phyloP scores from a whole-genome alignment of 805 yeast species.

The Zygosaccharomyces kombuchaensis region DNA sequence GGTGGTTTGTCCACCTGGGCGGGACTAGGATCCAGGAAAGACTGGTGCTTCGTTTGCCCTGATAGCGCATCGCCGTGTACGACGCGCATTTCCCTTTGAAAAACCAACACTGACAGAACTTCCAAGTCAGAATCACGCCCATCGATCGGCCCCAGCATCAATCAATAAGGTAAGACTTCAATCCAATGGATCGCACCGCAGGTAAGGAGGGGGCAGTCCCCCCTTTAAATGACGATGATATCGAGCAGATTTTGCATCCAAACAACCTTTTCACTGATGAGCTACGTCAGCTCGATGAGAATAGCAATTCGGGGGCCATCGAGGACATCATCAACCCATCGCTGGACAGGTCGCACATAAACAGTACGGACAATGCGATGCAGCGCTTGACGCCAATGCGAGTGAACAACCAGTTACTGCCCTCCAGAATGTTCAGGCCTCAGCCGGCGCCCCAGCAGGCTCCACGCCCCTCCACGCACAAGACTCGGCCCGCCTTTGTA shows the following conservation, averaged over 20 bases:
- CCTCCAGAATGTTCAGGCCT: constrained; percentile 12
- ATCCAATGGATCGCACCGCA: background rate
- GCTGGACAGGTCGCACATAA: constrained; percentile 12
- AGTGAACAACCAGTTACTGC: constrained; percentile 15
- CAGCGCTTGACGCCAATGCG: constrained; percentile 18
- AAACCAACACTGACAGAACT: background rate
- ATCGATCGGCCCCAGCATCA: background rate
- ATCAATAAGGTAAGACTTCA: background rate
- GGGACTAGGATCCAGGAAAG: background rate
- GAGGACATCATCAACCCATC: constrained; percentile 33
- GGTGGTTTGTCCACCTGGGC: background rate
- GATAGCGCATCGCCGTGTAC: constrained; percentile 2
- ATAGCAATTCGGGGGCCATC: constrained; percentile 16
- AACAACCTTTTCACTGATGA: constrained; percentile 16
- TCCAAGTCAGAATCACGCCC: background rate
- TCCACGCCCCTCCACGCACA: constrained; percentile 28
- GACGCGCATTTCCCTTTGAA: background rate
- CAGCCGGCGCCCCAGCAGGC: constrained; percentile 8
- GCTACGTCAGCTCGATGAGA: constrained; percentile 12
- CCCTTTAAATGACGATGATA: constrained; percentile 25
- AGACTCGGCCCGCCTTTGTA: constrained; percentile 82
- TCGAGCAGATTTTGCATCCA: constrained; percentile 24
- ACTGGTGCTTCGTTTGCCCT: background rate
- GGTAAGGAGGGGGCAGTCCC: constrained; percentile 8
- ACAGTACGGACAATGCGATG: constrained; percentile 13